A percentile compares a stretch with the other conserved stretches of the same genome.
Evolutionary conservation across 2,329 filamentous ascomycete genomes (phyloP).

Genomic region (Colletotrichum salicis): DNA sequence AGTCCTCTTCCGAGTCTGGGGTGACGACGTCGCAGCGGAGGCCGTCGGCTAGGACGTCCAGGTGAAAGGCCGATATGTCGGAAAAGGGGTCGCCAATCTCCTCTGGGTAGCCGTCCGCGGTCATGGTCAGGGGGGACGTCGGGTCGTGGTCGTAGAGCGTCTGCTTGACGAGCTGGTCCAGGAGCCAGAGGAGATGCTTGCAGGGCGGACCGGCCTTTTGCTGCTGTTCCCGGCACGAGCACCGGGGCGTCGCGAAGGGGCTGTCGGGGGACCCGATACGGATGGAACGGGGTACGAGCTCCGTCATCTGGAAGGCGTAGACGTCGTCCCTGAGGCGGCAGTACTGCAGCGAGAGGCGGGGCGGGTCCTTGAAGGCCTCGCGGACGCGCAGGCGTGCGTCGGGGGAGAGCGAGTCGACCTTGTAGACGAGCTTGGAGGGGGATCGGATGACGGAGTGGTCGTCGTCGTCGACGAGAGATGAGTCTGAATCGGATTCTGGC

Average conservation of each 20-base stretch:
- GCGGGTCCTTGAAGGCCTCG: constrained; percentile 58
- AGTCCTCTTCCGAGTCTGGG: constrained; percentile 33
- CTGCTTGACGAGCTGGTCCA: constrained; percentile 63
- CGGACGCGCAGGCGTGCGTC: constrained; percentile 52
- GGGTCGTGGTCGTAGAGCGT: constrained; percentile 53
- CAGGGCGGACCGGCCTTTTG: constrained; percentile 50
- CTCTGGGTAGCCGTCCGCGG: constrained; percentile 53
- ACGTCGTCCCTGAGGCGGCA: constrained; percentile 60
- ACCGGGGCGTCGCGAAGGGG: constrained; percentile 54
- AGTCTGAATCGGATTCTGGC: constrained; percentile 40
- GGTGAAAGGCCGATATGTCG: constrained; percentile 60
- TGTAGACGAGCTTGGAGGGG: constrained; percentile 53
- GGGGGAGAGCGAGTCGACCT: constrained; percentile 50
- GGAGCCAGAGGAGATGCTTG: constrained; percentile 64
- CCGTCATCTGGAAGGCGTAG: constrained; percentile 67
- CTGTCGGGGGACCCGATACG: constrained; percentile 57
- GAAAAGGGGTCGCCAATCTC: constrained; percentile 61
- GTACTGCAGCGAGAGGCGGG: constrained; percentile 60
- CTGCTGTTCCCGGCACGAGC: constrained; percentile 53
- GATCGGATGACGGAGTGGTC: constrained; percentile 46
- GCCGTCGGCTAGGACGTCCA: constrained; percentile 62
- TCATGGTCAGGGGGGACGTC: constrained; percentile 54
- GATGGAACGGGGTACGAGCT: constrained; percentile 62
- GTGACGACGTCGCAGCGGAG: constrained; percentile 60
- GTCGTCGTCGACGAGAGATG: constrained; percentile 45